These are phyloP conservation scores for Davidsoniella eucalypti DNA, from an alignment of 2,329 filamentous ascomycete genomes.

Conservation along the genomic window DNA sequence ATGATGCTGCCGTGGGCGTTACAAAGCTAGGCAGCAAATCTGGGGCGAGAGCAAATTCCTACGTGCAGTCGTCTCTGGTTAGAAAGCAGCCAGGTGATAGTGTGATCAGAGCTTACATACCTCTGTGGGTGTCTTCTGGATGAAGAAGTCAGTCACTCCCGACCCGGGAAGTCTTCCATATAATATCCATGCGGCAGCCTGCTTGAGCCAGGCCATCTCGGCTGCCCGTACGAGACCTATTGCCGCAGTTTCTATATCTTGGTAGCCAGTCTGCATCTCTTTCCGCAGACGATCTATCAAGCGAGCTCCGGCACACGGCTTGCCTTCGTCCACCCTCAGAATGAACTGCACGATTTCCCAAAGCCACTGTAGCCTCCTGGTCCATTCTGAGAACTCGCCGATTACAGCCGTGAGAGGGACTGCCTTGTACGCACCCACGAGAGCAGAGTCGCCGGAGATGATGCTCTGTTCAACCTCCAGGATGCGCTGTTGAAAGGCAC, in stretches of 20 bases:
- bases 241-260: conserved; percentile 66
- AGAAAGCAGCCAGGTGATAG: neutral
- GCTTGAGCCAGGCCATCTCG: conserved; percentile 81
- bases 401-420: conserved; percentile 79
- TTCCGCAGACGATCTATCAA: conserved; percentile 62
- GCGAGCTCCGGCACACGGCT: conserved; percentile 45
- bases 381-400: conserved; percentile 76
- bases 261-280: conserved; percentile 75
- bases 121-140: conserved; percentile 30
- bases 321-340: conserved; percentile 10
- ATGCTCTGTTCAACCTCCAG: conserved; percentile 70
- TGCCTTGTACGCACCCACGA: conserved; percentile 84
- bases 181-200: conserved; percentile 77
- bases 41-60: conserved; percentile 38
- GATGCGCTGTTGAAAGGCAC: conserved; percentile 67
- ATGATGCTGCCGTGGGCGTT: conserved; percentile 53
- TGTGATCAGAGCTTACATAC: neutral
- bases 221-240: conserved; percentile 57
- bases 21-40: conserved; percentile 66
- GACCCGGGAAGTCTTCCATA: conserved; percentile 70
- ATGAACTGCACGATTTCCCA: conserved; percentile 41
- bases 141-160: conserved; percentile 59
- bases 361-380: conserved; percentile 69
- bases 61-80: neutral
- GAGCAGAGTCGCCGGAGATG: conserved; percentile 54